Conservation (phyloP, 768 basidiomycete genomes). For the Boletus sp. region DNA sequence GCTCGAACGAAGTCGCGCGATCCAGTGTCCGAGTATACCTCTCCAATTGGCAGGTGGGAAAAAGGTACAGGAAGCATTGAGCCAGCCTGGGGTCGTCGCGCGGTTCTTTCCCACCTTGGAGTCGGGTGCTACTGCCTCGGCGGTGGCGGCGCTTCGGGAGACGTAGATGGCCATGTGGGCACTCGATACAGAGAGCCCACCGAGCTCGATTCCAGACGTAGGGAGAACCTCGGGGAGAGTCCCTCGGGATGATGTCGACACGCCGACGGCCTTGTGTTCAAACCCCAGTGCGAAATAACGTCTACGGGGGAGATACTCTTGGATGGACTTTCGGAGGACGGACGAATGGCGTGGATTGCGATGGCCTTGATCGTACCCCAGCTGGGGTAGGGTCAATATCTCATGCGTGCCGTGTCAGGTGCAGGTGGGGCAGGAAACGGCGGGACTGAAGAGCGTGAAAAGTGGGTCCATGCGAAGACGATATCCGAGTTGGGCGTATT, state of each 20-base stretch:
- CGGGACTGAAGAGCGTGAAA: neutral
- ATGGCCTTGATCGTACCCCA: conserved; percentile 88
- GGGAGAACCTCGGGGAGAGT: neutral
- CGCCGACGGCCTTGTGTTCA: conserved; percentile 70
- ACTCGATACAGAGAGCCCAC: conserved; percentile 37
- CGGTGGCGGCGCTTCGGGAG: conserved; percentile 50
- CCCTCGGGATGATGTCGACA: conserved; percentile 21
- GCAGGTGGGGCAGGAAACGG: neutral
- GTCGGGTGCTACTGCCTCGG: conserved; percentile 19
- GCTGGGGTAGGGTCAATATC: conserved; percentile 60
- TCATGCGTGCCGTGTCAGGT: conserved; percentile 63
- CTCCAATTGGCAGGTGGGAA: conserved; percentile 96
- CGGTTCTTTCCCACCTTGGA: conserved; percentile 53
- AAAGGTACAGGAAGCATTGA: conserved; percentile 89
- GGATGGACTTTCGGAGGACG: conserved; percentile 51
- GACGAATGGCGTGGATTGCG: conserved; percentile 87
- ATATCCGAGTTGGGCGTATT: conserved; percentile 92
- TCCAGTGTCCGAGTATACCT: conserved; percentile 89
- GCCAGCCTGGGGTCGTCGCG: conserved; percentile 69
- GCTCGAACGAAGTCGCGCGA: conserved; percentile 78
- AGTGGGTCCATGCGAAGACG: conserved; percentile 58
- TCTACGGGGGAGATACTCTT: conserved; percentile 86
- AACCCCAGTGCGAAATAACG: conserved; percentile 97
- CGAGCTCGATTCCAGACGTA: neutral
- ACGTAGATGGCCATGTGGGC: conserved; percentile 93